Base-by-base conservation (phyloP, 2,329 filamentous ascomycete genomes). In the Aspergillus sp. region DNA sequence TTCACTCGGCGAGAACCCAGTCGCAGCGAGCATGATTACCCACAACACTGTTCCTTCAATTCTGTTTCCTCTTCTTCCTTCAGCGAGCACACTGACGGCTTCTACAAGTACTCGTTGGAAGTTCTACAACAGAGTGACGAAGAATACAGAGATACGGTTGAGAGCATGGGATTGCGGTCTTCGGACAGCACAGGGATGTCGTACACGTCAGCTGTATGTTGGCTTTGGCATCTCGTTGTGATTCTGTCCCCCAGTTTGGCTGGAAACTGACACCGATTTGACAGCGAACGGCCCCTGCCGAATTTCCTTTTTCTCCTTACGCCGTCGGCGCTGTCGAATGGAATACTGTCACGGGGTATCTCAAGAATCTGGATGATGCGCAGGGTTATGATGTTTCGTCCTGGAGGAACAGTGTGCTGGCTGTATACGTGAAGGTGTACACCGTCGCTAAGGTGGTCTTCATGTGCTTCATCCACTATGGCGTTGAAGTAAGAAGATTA, bases 371-470 rank as follows among this genome's bases (percentile, higher is more conserved):
- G 53, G 64, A 71, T 8, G 61, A 66, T 19, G 38, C 64, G 32
- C 58, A 60, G 10, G 57, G 63, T 10, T 63, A 69, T 12, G 63
- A 68, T n/a, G 47, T 59, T 0, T 52, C 64, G 3, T 68, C 67
- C n/a, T 72, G 70, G 56, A 62, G 71, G 12, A 58, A 64, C 2
- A 68, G 63, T 19, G 70, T 76, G 5, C 56, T 77, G 48, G 63
- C 62, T 1, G 68, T 76, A 10, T 74, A 72, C 38, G 59, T 65
- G 23, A 73, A 69, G 55, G 67, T 78, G 9, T 78, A 78, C 58
- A 66, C 72, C 1, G 62, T 76, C 49, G 72, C 75, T 21, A 79
- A 78, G 52, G 62, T 78, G 12, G 55, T 76, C 30, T 63, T 72
- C 36, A 69, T 70, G 30, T 62, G 71, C 9, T 70, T 76, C 50